Conservation (phyloP, 208 protist species). For the Lotmaria passim region DNA sequence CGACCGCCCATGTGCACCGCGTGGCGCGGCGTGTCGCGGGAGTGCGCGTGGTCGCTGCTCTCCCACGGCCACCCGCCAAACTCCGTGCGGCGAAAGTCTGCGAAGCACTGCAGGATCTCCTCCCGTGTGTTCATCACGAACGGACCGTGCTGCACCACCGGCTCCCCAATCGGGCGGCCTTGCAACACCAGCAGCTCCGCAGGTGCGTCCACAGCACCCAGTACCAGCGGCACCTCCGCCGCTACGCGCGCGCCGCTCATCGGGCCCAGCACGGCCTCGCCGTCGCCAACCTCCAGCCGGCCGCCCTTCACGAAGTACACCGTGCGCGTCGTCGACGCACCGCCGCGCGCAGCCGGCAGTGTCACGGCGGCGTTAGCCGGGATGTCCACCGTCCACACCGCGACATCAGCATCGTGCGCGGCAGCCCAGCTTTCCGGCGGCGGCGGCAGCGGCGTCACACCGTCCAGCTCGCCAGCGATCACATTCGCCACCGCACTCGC, state of each 20-base stretch:
- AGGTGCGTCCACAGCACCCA: slow-evolving; percentile 26
- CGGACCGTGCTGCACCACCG: slow-evolving; percentile 90
- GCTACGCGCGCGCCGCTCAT: slow-evolving; percentile 38
- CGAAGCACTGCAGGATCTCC: slow-evolving; percentile 89
- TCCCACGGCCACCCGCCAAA: slow-evolving; percentile 73
- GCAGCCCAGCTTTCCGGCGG: slow-evolving; percentile 70
- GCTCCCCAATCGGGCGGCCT: slow-evolving; percentile 81
- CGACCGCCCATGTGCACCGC: slow-evolving; percentile 39
- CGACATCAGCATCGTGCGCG: slow-evolving; percentile 40
- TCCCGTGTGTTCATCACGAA: slow-evolving; percentile 95
- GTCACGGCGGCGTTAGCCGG: slow-evolving; percentile 29
- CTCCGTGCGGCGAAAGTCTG: slow-evolving; percentile 67
- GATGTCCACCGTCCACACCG: slow-evolving; percentile 50
- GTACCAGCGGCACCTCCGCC: slow-evolving; percentile 26
- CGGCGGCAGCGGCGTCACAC: slow-evolving; percentile 54
- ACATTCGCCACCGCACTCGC: slow-evolving; percentile 24
- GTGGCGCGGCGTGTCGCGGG: slow-evolving; percentile 47
- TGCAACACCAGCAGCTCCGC: slow-evolving; percentile 66
- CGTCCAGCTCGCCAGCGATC: slow-evolving; percentile 37
- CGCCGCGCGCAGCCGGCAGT: slow-evolving; percentile 37
- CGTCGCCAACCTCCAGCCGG: slow-evolving; percentile 21
- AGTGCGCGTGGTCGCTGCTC: slow-evolving; percentile 46
- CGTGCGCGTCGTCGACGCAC: slow-evolving; percentile 32
- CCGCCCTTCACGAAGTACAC: slow-evolving; percentile 54
- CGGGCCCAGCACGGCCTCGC: slow-evolving; percentile 14